phyloP scores from a whole-genome alignment of 169 alveolate species.

The Perkinsus chesapeaki region DNA sequence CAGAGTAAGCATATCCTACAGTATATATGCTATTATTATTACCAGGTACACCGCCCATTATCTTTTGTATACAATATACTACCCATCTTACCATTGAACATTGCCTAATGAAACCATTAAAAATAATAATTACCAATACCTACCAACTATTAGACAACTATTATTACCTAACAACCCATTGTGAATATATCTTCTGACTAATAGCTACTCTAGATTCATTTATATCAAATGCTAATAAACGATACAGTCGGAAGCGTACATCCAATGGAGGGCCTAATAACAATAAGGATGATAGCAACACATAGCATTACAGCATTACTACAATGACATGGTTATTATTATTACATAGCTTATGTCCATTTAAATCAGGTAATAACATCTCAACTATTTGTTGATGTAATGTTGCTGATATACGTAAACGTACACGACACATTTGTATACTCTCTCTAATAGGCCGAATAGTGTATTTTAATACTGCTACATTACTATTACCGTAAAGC shows the following conservation, averaged over 20 bases:
- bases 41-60: background rate
- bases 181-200: background rate
- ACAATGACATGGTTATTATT: too few relatives aligned
- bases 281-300: too few relatives aligned
- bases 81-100: background rate
- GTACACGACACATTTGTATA: background rate
- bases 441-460: background rate
- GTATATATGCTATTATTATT: background rate
- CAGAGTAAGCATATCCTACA: too few relatives aligned
- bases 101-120: background rate
- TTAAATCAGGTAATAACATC: background rate
- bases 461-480: background rate
- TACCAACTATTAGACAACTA: background rate
- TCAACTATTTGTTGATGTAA: background rate
- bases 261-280: background rate
- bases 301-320: too few relatives aligned
- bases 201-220: background rate
- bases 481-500: background rate
- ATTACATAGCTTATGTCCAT: background rate
- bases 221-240: background rate
- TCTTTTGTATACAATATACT: background rate
- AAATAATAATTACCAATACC: background rate
- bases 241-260: background rate
- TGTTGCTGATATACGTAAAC: background rate
- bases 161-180: background rate